Conservation (phyloP, 768 basidiomycete species). For the Dentipellis sp. region DNA sequence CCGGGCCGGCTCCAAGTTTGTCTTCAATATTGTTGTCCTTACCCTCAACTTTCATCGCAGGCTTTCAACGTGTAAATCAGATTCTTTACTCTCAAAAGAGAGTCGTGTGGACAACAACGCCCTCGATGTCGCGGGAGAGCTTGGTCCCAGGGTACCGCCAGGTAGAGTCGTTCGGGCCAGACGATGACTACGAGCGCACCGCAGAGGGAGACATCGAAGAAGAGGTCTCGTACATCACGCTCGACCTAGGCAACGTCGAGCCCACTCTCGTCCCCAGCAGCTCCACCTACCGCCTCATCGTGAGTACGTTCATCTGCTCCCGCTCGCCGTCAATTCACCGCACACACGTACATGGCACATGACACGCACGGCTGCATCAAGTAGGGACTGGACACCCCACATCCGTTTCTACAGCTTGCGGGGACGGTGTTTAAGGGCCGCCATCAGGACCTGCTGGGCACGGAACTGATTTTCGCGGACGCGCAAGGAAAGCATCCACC, state of each 20-base stretch:
- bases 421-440: constrained; percentile 67
- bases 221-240: constrained; percentile 57
- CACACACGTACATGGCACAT: too few relatives aligned
- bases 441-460: constrained; percentile 61
- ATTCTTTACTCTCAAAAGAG: too few relatives aligned
- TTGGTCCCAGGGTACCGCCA: constrained; percentile 56
- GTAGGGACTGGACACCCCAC: constrained; percentile 66
- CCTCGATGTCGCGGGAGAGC: neutral
- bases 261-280: constrained; percentile 69
- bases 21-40: too few relatives aligned
- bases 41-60: neutral
- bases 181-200: constrained; percentile 55
- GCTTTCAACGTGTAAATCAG: neutral
- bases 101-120: too few relatives aligned
- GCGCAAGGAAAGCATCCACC: constrained; percentile 37
- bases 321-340: too few relatives aligned
- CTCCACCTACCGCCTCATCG: constrained; percentile 64
- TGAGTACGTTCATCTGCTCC: constrained; percentile 26
- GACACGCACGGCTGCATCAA: neutral
- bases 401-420: constrained; percentile 68
- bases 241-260: constrained; percentile 65
- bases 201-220: constrained; percentile 29
- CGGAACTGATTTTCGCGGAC: constrained; percentile 69
- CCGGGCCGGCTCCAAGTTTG: neutral
- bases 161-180: constrained; percentile 57